These are phyloP conservation scores for Physaria fendleri DNA, from an alignment of 345 rosid species.

Conservation along the genomic window DNA sequence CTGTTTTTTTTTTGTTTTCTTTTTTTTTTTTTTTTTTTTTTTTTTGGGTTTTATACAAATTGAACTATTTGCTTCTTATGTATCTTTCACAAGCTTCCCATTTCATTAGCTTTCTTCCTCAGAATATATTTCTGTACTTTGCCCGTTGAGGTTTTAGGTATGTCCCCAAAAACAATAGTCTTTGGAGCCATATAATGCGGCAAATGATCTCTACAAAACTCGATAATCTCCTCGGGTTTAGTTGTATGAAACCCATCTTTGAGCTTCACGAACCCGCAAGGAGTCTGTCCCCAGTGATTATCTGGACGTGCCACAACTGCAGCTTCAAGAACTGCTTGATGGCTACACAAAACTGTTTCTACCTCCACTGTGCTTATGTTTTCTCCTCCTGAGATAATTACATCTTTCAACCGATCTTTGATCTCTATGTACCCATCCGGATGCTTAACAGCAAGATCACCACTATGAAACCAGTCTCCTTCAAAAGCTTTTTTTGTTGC, in stretches of 20 bases:
- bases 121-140: slow-evolving; percentile 60
- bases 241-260: slow-evolving; percentile 39
- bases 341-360: slow-evolving; percentile 49
- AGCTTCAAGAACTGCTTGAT: slow-evolving; percentile 64
- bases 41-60: too few species aligned
- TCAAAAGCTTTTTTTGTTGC: slow-evolving; percentile 51
- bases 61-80: not conserved
- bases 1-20: too few species aligned
- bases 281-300: slow-evolving; percentile 77
- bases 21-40: too few species aligned
- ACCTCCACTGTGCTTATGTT: slow-evolving; percentile 67
- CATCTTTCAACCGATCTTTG: slow-evolving; percentile 67
- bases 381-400: slow-evolving; percentile 77
- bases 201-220: slow-evolving; percentile 48
- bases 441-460: slow-evolving; percentile 77
- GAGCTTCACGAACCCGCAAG: slow-evolving; percentile 74
- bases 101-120: slow-evolving; percentile 53
- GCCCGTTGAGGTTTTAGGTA: slow-evolving; percentile 77
- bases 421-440: slow-evolving; percentile 64
- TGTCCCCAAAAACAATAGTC: slow-evolving; percentile 52
- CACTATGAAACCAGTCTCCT: slow-evolving; percentile 74
- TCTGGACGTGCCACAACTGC: slow-evolving; percentile 79
- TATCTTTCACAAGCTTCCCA: slow-evolving; percentile 31
- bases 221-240: slow-evolving; percentile 42
- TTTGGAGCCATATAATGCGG: slow-evolving; percentile 81